These are phyloP conservation scores for Corymbia citriodora DNA, from an alignment of 441 rosid genomes.

Conservation along the genomic window DNA sequence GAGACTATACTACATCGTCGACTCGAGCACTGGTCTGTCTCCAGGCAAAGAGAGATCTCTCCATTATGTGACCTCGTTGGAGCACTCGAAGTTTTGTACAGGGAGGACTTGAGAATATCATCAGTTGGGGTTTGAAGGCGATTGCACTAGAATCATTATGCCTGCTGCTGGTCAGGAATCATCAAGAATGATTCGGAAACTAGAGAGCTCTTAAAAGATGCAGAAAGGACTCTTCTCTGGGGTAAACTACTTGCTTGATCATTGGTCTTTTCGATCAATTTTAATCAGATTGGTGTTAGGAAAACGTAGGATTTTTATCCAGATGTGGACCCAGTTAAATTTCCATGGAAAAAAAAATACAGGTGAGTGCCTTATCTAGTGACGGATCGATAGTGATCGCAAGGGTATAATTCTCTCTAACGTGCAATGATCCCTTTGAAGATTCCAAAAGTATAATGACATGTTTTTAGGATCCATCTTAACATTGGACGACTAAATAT, in stretches of 20 bases:
- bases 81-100: background rate
- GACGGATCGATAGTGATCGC: background rate
- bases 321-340: background rate
- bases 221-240: background rate
- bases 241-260: background rate
- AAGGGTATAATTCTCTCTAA: background rate
- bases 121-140: background rate
- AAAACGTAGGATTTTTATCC: background rate
- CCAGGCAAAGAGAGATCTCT: background rate
- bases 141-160: background rate
- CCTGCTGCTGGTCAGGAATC: background rate
- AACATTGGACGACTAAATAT: background rate
- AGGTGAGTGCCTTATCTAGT: background rate
- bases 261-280: background rate
- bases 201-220: background rate
- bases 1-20: background rate
- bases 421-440: background rate
- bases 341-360: background rate
- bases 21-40: background rate
- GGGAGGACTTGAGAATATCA: background rate
- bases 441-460: background rate
- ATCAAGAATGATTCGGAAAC: background rate
- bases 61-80: background rate
- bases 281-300: background rate
- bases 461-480: background rate